Evolutionary conservation across 371 early-diverging fungal species (phyloP), one percentile per base, ranked within the genome.

Genomic region (Mortierella sp.): DNA sequence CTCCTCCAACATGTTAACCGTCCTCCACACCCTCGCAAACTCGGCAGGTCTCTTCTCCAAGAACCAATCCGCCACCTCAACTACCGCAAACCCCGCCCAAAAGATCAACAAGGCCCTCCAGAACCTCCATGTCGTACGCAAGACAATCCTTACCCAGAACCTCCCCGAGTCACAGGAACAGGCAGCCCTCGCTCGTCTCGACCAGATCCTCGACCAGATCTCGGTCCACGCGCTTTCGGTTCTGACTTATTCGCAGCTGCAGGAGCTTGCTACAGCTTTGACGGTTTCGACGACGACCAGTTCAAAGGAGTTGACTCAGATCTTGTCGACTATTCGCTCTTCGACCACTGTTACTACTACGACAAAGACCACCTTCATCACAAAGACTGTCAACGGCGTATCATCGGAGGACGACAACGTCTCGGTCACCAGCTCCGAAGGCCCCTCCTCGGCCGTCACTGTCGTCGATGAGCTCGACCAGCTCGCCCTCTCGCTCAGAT

Each of bases 381-480:
- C 77, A 24, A 73, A 53, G 54, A 74, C 72, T 34, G 55, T 51
- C 48, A 75, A 64, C 16, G 57, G 46, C 43, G 43, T 40, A 48
- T 55, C 9, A 43, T 57, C 54, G 13, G 82, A 86, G n/a, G 86
- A 86, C 26, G 86, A 86, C 75, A 81, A 72, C 54, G 73, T 71
- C 57, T 86, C 86, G 14, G 79, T 81, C 43, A 76, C 76, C 55
- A 73, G 77, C 54, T 78, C 82, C 31, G 86, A 86, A 37, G 86
- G 86, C 19, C 86, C 86, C 14, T 86, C 82, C 11, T 87, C 87
- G 2, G 88, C 86, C 11, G 87, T 83, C 14, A 84, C 88, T 28
- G 74, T 88, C 37, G 76, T 88, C 28, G 88, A 84, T 31, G 86
- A 88, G 0, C 72, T 80, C 14, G 84, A 86, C 13, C 84, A 91